phyloP scores from a whole-genome alignment of 163 green algal genomes.

The Chlamydomonas reinhardtii region DNA sequence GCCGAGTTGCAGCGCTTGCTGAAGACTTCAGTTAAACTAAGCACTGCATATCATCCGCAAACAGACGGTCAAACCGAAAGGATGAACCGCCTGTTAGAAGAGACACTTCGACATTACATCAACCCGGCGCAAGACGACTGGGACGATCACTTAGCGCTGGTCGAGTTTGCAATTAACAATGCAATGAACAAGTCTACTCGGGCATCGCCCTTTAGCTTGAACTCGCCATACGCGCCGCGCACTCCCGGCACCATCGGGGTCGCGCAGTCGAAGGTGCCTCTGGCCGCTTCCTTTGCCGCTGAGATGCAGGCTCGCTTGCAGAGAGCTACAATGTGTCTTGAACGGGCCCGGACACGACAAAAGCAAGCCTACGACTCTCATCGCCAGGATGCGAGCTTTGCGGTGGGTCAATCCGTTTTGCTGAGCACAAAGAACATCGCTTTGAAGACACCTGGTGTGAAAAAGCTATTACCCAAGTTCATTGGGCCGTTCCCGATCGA shows the following conservation, averaged over 20 bases:
- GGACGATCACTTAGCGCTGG: background rate
- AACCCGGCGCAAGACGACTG: constrained; percentile 5
- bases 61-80: constrained; percentile 60
- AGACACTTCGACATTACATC: too few relatives aligned
- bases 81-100: constrained; percentile 36
- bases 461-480: constrained; percentile 25
- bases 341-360: background rate
- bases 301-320: background rate
- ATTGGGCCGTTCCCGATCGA: constrained; percentile 45
- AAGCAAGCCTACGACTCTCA: background rate
- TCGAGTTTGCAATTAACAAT: constrained; percentile 20
- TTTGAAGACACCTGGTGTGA: background rate
- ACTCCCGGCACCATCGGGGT: background rate
- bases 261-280: background rate
- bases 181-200: background rate
- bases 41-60: too few relatives aligned
- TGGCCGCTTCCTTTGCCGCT: background rate
- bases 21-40: constrained; percentile 32
- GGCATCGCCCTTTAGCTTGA: background rate
- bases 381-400: background rate
- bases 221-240: background rate
- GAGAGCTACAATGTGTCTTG: background rate
- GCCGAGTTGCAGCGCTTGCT: constrained; percentile 18
- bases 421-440: constrained; percentile 37
- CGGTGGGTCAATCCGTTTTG: background rate